Evolutionary conservation across 495 filamentous ascomycete species (phyloP), one percentile per base, ranked within the genome.

Genomic region (Podospora tetraspora): DNA sequence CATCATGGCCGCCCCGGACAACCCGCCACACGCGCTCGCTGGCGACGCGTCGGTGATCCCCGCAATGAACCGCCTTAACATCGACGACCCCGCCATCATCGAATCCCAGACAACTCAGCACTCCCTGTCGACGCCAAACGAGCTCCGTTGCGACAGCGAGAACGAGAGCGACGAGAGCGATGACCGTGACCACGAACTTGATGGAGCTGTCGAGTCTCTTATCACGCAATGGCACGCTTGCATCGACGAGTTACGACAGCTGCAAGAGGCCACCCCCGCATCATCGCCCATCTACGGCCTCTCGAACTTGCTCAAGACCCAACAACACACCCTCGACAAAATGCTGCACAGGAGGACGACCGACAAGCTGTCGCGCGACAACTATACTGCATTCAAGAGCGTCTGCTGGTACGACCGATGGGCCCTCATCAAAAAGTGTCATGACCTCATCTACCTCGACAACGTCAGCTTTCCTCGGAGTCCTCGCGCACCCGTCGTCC

Each of bases 371-470:
- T 71, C 74, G 0, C 68, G 63, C 2, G 75, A 72, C 13, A 70
- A 75, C 62, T 77, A 73, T 56, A 69, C 70, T 25, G 76, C 73
- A 52, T 72, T 75, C 25, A 71, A 62, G 63, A 73, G 66, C 63
- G 75, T 75, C 60, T 76, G 76, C 37, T 78, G 71, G 72, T 71
- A 73, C 9, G 75, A 77, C 43, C 61, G 68, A 9, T 78, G 76
- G 76, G 56, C 68, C 5, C 66, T 73, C 25, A 61, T 78, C 57
- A 78, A 77, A 24, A 77, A 76, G 19, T 78, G 64, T 59, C 69
- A 66, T n/a, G 75, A 74, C 10, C 67, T 78, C 11, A 63, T 77
- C 23, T 63, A 62, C 64, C 64, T 78, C 71, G 74, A 78, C 67
- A 78, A 76, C 69, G 69, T 52, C 16, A 52, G 74, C 24, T 78